These are phyloP conservation scores for Amoebophrya sp. DNA, from an alignment of 169 alveolate species.

Conservation along the genomic window DNA sequence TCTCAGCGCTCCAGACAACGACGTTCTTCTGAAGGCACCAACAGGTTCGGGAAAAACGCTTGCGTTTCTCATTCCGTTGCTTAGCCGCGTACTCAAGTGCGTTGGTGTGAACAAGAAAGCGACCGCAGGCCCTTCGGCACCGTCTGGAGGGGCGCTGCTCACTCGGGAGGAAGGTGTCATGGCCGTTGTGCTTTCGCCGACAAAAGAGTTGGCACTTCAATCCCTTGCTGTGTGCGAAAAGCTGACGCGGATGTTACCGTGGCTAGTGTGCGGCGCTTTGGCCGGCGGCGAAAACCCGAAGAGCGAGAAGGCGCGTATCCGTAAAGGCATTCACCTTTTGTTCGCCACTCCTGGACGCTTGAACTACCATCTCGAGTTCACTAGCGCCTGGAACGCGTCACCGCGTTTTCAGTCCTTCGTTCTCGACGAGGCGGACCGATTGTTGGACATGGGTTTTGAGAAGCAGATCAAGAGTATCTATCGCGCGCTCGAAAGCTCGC, in stretches of 20 bases:
- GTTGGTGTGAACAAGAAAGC: conserved; percentile 31
- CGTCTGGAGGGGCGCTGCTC: conserved; percentile 37
- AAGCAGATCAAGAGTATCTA: conserved; percentile 67
- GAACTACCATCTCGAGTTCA: conserved; percentile 80
- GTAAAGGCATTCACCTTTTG: conserved; percentile 83
- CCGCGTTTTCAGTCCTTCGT: conserved; percentile 65
- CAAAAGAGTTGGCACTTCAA: conserved; percentile 80
- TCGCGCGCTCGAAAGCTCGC: neutral
- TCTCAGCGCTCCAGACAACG: conserved; percentile 72
- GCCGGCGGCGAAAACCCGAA: conserved; percentile 82
- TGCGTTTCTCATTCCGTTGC: conserved; percentile 86
- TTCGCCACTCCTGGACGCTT: conserved; percentile 97
- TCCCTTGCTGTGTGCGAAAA: conserved; percentile 52
- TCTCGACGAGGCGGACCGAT: conserved; percentile 97
- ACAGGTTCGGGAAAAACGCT: conserved; percentile 97
- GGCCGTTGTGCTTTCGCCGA: conserved; percentile 65
- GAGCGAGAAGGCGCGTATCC: conserved; percentile 77
- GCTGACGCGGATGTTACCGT: conserved; percentile 56
- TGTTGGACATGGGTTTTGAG: conserved; percentile 93
- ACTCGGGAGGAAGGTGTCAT: conserved; percentile 67
- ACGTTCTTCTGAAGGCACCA: conserved; percentile 81
- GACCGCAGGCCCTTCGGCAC: no score
- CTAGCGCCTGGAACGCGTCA: conserved; percentile 71
- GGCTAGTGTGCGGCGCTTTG: conserved; percentile 52
- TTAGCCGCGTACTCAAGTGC: conserved; percentile 26